Evolutionary conservation across 176 grass and related monocot species (phyloP).

Genomic region (Bonia amplexicaulis): DNA sequence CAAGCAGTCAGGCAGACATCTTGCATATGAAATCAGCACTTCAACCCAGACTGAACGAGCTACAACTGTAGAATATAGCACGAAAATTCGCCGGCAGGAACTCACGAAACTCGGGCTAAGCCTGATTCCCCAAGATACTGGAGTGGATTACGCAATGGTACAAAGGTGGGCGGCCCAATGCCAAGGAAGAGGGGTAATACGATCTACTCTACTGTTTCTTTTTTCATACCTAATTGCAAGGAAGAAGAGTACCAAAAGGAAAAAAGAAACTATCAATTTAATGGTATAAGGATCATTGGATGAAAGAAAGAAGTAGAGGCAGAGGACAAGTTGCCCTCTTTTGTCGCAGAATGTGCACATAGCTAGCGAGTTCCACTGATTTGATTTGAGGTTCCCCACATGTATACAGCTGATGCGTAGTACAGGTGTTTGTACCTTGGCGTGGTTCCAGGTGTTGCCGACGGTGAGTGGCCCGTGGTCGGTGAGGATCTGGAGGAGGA

Average conservation of each 20-base stretch:
- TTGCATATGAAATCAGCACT: not conserved
- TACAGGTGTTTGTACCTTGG: conserved; percentile 41
- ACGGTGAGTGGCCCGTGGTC: conserved; percentile 75
- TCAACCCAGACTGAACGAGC: not conserved
- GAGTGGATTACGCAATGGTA: not conserved
- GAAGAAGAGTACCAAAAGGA: not conserved
- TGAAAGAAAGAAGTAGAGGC: not conserved
- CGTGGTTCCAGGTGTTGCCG: conserved; percentile 68
- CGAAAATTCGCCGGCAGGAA: too few relatives aligned
- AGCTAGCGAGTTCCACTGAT: not conserved
- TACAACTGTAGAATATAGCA: not conserved
- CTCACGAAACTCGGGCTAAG: not conserved
- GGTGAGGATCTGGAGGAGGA: conserved; percentile 69
- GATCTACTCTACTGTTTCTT: not conserved
- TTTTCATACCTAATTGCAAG: not conserved
- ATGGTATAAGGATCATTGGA: not conserved
- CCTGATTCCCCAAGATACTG: not conserved
- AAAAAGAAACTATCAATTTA: not conserved
- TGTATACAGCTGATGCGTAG: not conserved
- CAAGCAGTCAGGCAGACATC: not conserved
- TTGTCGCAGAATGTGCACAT: not conserved
- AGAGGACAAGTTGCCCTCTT: not conserved
- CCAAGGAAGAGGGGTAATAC: not conserved
- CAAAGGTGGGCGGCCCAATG: not conserved
- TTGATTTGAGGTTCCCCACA: not conserved